Evolutionary conservation across 2,329 filamentous ascomycete genomes (phyloP).

Genomic region (Periconia sp.): DNA sequence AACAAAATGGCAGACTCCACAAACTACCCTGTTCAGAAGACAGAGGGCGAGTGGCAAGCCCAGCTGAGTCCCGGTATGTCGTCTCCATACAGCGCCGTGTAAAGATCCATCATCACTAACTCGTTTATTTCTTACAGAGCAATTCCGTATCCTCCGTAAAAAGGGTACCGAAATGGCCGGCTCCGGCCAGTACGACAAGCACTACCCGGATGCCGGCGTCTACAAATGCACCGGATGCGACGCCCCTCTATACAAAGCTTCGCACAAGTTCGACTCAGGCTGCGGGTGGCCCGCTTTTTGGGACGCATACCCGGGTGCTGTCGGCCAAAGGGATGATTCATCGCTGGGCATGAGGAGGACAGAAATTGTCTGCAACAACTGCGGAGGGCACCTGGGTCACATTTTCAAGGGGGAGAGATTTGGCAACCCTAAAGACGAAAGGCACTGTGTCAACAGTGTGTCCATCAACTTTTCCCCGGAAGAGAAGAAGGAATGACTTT

Average conservation of each 20-base stretch:
- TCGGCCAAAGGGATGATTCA: slow-evolving; percentile 76
- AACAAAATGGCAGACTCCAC: slow-evolving; percentile 55
- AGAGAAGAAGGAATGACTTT: slow-evolving; percentile 48
- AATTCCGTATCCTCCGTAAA: slow-evolving; percentile 90
- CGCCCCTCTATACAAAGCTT: slow-evolving; percentile 86
- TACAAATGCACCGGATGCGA: slow-evolving; percentile 88
- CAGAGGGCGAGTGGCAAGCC: slow-evolving; percentile 84
- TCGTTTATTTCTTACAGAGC: slow-evolving; percentile 61
- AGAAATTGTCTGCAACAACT: slow-evolving; percentile 94
- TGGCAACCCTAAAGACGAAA: slow-evolving; percentile 84
- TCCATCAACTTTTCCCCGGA: slow-evolving; percentile 82
- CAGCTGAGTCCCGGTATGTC: slow-evolving; percentile 70
- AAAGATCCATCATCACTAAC: slow-evolving; percentile 5
- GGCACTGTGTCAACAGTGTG: slow-evolving; percentile 95
- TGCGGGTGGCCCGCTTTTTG: slow-evolving; percentile 99
- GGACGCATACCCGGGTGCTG: slow-evolving; percentile 88
- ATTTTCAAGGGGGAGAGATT: slow-evolving; percentile 91
- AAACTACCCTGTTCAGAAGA: slow-evolving; percentile 79
- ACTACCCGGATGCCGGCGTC: slow-evolving; percentile 72
- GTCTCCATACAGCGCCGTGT: not conserved
- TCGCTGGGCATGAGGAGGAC: slow-evolving; percentile 80
- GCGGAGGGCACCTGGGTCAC: slow-evolving; percentile 88
- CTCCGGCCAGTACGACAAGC: slow-evolving; percentile 84
- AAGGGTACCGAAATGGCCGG: slow-evolving; percentile 87
- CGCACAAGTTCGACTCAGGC: slow-evolving; percentile 92